Evolutionary conservation across 164 flowering plant species (phyloP).

Genomic region (Tetracentron sinense): DNA sequence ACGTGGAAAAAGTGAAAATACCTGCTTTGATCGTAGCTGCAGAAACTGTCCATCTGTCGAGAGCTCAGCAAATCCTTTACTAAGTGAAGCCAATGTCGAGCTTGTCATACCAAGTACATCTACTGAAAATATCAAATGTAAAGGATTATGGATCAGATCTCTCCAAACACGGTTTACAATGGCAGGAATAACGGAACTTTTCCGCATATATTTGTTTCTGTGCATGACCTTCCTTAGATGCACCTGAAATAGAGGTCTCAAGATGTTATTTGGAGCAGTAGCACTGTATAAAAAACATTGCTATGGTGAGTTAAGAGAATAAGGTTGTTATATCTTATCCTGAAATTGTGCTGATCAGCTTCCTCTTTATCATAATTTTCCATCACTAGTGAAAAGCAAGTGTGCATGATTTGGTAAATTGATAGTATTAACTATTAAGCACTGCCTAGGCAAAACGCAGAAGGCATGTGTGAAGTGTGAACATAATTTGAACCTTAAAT

Average conservation of each 20-base stretch:
- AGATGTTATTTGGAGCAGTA: conserved; percentile 5
- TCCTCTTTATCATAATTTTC: too few species aligned
- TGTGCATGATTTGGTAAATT: too few species aligned
- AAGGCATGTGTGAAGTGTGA: too few species aligned
- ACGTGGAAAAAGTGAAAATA: conserved; percentile 13
- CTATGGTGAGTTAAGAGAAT: not conserved
- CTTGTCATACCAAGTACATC: conserved; percentile 99
- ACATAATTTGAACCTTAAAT: not conserved
- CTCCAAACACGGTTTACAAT: conserved; percentile 84
- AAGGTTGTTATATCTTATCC: not conserved
- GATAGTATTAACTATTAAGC: too few species aligned
- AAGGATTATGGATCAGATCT: conserved; percentile 91
- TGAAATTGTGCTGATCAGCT: too few species aligned
- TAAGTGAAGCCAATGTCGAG: conserved; percentile 90
- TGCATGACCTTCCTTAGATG: conserved; percentile 90
- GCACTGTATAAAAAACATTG: not conserved
- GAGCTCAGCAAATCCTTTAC: conserved; percentile 97
- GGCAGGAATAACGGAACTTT: conserved; percentile 77
- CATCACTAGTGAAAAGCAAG: too few species aligned
- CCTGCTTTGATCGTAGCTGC: conserved; percentile 91
- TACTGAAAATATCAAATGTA: conserved; percentile 84
- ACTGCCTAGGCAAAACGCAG: too few species aligned
- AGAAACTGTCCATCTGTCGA: conserved; percentile 98
- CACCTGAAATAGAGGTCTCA: conserved; percentile 41
- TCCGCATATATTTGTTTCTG: conserved; percentile 80